These are phyloP conservation scores for Salix purpurea DNA, from an alignment of 345 rosid genomes.

Conservation along the genomic window DNA sequence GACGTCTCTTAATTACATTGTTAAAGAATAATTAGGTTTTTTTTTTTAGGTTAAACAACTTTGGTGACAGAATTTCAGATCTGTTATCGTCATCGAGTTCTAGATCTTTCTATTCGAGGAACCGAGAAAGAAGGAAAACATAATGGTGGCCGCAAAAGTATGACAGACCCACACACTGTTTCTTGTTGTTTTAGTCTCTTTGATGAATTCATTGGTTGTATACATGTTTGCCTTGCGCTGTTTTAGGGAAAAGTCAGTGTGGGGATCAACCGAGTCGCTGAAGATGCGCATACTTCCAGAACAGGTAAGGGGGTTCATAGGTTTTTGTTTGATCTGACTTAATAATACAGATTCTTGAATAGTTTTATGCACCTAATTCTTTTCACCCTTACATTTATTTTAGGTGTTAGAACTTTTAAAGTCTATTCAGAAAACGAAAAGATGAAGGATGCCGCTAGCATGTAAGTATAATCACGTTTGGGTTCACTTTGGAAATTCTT, in stretches of 20 bases:
- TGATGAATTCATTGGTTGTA: background rate
- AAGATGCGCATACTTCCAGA: conserved; percentile 10
- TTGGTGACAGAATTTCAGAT: background rate
- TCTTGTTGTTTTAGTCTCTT: background rate
- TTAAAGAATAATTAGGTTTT: background rate
- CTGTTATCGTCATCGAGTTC: background rate
- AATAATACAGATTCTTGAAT: background rate
- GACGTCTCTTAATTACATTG: background rate
- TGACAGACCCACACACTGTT: background rate
- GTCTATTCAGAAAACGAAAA: conserved; percentile 41
- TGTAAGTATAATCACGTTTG: conserved; percentile 37
- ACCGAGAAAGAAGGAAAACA: background rate
- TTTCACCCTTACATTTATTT: background rate
- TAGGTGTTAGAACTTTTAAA: conserved; percentile 35
- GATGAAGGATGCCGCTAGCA: conserved; percentile 30
- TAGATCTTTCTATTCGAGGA: background rate
- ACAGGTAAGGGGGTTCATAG: conserved; percentile 5
- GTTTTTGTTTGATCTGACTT: background rate
- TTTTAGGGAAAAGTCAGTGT: conserved; percentile 15
- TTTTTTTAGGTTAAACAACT: background rate
- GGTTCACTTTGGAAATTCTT: background rate
- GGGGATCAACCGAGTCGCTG: conserved; percentile 2
- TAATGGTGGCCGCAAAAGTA: conserved; percentile 12
- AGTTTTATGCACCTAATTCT: background rate
- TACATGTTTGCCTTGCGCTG: background rate